Evolutionary conservation across 768 basidiomycete species (phyloP), one percentile per base, ranked within the genome.

Genomic region (Agaricus sinodeliciosus): DNA sequence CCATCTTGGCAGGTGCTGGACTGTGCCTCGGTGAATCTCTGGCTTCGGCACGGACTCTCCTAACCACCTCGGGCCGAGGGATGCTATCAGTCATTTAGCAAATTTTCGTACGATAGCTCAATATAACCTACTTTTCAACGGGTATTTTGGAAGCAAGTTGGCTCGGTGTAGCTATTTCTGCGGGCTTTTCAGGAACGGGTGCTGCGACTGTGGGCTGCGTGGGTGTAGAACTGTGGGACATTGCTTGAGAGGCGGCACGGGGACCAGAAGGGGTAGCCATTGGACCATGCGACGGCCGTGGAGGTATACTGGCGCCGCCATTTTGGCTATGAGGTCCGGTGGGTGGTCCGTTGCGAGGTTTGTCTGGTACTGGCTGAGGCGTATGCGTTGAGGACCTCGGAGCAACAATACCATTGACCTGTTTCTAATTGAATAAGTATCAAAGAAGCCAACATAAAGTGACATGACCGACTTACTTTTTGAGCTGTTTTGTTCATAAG

Each of bases 61-160:
- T 87, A 54, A 90, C 84, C 31, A 87, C 85, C 63, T 89, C 86
- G n/a, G 87, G 87, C 43, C 86, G 72, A 19, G 86, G 87, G 43
- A 90, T 77, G 62, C 87, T 90, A 57, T 19, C 41, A 12, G 42
- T 51, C 34, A 57, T 7, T 55, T 35, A 52, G 40, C n/a, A 22
- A 52, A n/a, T 43, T 34, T 5, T 40, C 49, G 3, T 11, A 6
- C 31, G 52, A 16, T 55, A 25, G 36, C 43, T 26, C 56, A 49
- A 22, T 31, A 44, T 12, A 3, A 58, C 66, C 54, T 69, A 87
- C 85, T 83, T 85, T 54, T 87, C 85, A 62, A 87, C 78, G 0
- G 83, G 76, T 49, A 79, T 60, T 62, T 84, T 87, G 42, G 45
- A 52, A 16, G 28, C 16, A 19, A 41, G 19, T 25, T 40, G 48